Evolutionary conservation across 2,329 filamentous ascomycete genomes (phyloP).

Genomic region (Pseudogymnoascus sp.): DNA sequence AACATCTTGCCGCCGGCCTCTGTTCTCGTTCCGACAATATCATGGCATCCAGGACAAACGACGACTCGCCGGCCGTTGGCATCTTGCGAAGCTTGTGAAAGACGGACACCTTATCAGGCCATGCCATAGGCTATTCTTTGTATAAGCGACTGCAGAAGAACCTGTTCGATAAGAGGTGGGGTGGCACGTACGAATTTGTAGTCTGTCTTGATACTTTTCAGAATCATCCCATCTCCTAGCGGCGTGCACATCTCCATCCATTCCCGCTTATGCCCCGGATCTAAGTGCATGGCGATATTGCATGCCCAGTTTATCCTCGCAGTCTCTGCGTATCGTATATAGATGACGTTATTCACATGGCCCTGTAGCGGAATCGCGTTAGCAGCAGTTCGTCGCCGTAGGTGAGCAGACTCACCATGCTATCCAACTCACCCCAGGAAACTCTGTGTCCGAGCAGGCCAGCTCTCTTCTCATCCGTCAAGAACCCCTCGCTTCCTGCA

Average conservation of each 20-base stretch:
- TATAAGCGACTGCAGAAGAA: neutral
- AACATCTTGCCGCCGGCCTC: conserved; percentile 62
- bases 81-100: conserved; percentile 64
- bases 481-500: conserved; percentile 67
- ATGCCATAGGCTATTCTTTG: conserved; percentile 63
- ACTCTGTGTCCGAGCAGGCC: conserved; percentile 60
- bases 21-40: conserved; percentile 69
- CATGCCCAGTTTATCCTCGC: conserved; percentile 70
- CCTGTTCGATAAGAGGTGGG: neutral
- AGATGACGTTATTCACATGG: conserved; percentile 82
- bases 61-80: conserved; percentile 38
- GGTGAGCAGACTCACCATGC: conserved; percentile 40
- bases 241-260: conserved; percentile 67
- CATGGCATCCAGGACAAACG: conserved; percentile 52
- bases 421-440: conserved; percentile 78
- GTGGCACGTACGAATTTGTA: conserved; percentile 70
- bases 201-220: conserved; percentile 71
- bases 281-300: conserved; percentile 57
- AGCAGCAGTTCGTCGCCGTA: conserved; percentile 2
- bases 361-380: conserved; percentile 35
- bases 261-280: conserved; percentile 49
- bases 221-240: conserved; percentile 61
- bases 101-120: conserved; percentile 73
- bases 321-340: conserved; percentile 76
- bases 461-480: conserved; percentile 53